Conservation (phyloP, 352 stramenopile genomes). For the Globisporangium irregulare region DNA sequence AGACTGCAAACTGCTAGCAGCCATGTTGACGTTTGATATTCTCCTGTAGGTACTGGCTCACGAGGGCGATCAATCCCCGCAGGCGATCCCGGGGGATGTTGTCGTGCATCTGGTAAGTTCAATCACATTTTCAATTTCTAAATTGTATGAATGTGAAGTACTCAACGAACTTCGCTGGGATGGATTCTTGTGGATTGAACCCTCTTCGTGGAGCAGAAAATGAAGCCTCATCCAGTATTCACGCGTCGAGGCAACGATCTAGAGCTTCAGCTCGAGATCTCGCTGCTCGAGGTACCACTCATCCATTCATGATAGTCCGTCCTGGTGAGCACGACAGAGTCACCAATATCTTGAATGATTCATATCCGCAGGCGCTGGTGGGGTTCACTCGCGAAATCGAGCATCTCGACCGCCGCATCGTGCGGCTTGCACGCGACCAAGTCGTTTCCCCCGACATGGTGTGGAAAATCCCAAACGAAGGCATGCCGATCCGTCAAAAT, state of each 20-base stretch:
- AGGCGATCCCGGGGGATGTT: constrained; percentile 24
- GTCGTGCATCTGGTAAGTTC: constrained; percentile 28
- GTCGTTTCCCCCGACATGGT: constrained; percentile 87
- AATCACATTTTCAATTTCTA: not conserved
- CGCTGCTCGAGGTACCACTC: constrained; percentile 73
- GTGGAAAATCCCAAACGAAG: constrained; percentile 80
- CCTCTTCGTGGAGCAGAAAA: constrained; percentile 4
- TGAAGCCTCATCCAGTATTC: constrained; percentile 61
- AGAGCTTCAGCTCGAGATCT: constrained; percentile 89
- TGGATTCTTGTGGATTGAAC: not conserved
- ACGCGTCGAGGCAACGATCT: constrained; percentile 89
- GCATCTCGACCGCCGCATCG: constrained; percentile 88
- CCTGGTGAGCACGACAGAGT: not conserved
- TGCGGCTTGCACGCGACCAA: constrained; percentile 64
- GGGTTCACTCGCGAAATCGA: constrained; percentile 85
- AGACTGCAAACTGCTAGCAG: not conserved
- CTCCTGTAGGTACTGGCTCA: constrained; percentile 10
- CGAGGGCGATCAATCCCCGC: constrained; percentile 25
- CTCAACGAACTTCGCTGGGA: not conserved
- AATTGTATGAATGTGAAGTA: not conserved
- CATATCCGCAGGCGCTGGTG: constrained; percentile 56
- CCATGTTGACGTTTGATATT: not conserved
- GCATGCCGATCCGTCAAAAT: constrained; percentile 81
- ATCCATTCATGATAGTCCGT: not conserved
- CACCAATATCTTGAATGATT: too few species aligned